Evolutionary conservation across 441 rosid species (phyloP).

Genomic region (Pelargonium fulgidum): DNA sequence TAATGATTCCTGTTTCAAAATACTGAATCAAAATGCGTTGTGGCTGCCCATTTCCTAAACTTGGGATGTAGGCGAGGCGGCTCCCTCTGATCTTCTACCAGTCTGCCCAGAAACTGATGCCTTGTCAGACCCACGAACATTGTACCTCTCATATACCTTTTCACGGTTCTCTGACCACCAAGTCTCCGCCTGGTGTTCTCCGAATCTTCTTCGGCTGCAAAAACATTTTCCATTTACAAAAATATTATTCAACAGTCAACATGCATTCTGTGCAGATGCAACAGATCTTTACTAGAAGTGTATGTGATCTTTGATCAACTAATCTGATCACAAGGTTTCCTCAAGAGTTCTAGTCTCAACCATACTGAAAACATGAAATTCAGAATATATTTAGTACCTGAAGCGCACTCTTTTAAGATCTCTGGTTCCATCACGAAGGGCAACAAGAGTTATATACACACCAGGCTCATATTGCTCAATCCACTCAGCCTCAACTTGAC

Average conservation of each 20-base stretch:
- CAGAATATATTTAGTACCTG: constrained; percentile 44
- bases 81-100: constrained; percentile 60
- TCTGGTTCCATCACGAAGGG: constrained; percentile 83
- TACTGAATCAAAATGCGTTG: constrained; percentile 15
- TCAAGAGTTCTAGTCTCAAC: neutral
- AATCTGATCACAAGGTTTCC: neutral
- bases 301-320: neutral
- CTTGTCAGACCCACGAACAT: constrained; percentile 70
- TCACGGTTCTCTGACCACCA: constrained; percentile 99
- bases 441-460: constrained; percentile 81
- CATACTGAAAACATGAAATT: neutral
- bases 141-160: constrained; percentile 72
- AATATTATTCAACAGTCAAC: too few relatives aligned
- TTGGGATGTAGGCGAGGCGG: constrained; percentile 48
- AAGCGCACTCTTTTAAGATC: constrained; percentile 97
- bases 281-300: neutral
- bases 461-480: constrained; percentile 96
- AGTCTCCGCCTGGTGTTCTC: constrained; percentile 89
- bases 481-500: constrained; percentile 84
- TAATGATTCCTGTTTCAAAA: constrained; percentile 11
- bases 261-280: too few relatives aligned
- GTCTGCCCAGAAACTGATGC: constrained; percentile 50
- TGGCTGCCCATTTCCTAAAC: neutral
- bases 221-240: constrained; percentile 5
- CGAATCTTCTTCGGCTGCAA: constrained; percentile 89